Evolutionary conservation across 2,329 filamentous ascomycete genomes (phyloP).

Genomic region (Aspergillus bombycis): DNA sequence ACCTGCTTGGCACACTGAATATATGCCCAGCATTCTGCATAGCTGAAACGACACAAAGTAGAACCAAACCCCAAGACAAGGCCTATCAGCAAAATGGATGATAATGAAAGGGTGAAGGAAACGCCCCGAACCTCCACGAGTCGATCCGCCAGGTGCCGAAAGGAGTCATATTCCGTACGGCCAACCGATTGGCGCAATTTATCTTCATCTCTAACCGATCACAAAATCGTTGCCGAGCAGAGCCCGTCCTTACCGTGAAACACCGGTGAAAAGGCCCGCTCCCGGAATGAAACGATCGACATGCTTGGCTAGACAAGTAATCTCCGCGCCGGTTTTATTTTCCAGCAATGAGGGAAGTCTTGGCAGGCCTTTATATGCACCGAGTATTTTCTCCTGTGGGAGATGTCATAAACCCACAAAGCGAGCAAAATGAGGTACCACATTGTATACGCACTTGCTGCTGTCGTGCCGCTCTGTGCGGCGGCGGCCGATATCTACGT

Average conservation of each 20-base stretch:
- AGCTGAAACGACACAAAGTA: neutral
- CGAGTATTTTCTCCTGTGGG: neutral
- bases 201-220: neutral
- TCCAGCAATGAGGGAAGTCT: slow-evolving; percentile 18
- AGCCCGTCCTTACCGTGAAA: neutral
- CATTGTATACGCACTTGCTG: neutral
- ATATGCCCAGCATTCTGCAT: neutral
- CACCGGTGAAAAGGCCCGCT: neutral
- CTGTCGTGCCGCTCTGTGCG: slow-evolving; percentile 1
- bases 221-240: neutral
- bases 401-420: neutral
- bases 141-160: neutral
- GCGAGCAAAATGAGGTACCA: slow-evolving; percentile 1
- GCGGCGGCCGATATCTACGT: slow-evolving; percentile 21
- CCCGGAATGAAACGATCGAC: neutral
- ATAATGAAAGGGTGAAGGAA: neutral
- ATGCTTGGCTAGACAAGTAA: slow-evolving; percentile 14
- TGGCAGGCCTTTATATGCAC: neutral
- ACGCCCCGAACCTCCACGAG: neutral
- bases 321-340: slow-evolving; percentile 9
- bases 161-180: no score
- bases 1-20: neutral
- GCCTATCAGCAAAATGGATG: neutral
- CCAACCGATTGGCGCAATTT: neutral
- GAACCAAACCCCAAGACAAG: neutral